A percentile compares a stretch with the other conserved stretches of the same genome.
These are phyloP conservation scores for Neocatenulostroma microsporum DNA, from an alignment of 2,329 filamentous ascomycete species.

Conservation along the genomic window DNA sequence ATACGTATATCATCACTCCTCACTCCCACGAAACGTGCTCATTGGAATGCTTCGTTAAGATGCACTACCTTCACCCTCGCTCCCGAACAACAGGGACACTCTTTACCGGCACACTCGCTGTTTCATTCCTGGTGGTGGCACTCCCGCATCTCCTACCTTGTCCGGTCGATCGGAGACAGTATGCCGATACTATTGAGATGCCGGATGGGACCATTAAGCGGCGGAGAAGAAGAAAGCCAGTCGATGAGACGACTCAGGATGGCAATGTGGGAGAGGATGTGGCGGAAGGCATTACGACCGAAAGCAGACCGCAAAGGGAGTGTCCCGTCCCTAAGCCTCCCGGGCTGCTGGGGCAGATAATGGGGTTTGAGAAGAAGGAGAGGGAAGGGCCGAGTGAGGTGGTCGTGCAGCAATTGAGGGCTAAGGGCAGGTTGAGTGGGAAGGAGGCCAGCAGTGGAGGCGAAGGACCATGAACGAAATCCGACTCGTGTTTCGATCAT, in stretches of 20 bases:
- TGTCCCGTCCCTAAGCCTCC: constrained; percentile 90
- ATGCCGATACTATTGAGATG: constrained; percentile 54
- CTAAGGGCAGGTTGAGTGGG: constrained; percentile 6
- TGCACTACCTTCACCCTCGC: constrained; percentile 70
- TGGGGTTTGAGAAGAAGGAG: constrained; percentile 54
- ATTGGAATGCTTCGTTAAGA: no score
- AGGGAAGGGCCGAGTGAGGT: constrained; percentile 18
- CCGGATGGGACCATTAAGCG: constrained; percentile 31
- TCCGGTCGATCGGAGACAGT: constrained; percentile 66
- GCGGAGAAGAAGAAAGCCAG: constrained; percentile 32
- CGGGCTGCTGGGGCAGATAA: constrained; percentile 65
- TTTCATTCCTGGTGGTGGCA: constrained; percentile 86
- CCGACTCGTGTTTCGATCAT: no score
- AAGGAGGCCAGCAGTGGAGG: neutral
- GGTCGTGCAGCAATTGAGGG: constrained; percentile 20
- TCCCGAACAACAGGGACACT: constrained; percentile 89
- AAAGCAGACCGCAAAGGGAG: constrained; percentile 49
- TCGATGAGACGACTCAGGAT: no score
- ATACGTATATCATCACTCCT: no score
- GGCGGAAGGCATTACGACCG: neutral
- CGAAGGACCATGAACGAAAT: neutral
- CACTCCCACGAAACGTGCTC: no score
- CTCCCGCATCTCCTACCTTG: constrained; percentile 87
- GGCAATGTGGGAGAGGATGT: constrained; percentile 8
- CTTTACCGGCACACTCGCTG: constrained; percentile 84